Evolutionary conservation across 2,329 filamentous ascomycete species (phyloP), one percentile per base, ranked within the genome.

Genomic region (Trichoderma sp.): DNA sequence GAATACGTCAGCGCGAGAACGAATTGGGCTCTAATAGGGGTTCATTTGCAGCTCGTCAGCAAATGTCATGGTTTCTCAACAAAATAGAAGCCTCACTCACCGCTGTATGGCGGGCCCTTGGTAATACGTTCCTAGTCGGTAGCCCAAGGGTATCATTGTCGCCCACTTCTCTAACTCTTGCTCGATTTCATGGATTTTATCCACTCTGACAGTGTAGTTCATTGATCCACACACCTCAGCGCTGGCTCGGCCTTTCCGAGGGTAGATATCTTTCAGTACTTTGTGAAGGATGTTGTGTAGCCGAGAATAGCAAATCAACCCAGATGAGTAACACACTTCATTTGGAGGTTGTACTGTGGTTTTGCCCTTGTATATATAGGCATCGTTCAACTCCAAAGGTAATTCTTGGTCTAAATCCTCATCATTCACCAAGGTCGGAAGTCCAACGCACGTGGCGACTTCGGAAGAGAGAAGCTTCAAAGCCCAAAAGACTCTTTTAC

Each of bases 91-190:
- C 43, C 8, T 36, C 7, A 23, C 63, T 55, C 28, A 55, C 63
- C 63, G 28, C 13, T 36, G 63, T 9, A 66, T 47, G 32, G 63
- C 28, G 26, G 26, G 63, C 1, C 55, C 63, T 36, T 55, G 50
- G 30, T 66, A 66, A 50, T 66, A 66, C 28, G 47, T 66, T 13
- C 63, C 63, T 13, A 66, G 28, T 15, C 47, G 43, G n/a, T 66
- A 66, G 8, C 63, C 63, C 7, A 66, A 26, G 28, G 63, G 63
- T 55, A 66, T 66, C 23, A 8, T 30, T 9, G 53, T 55, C 2
- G 13, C 63, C 63, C 63, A 66, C 55, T 36, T 55, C 23, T 66
- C 63, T 4, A 66, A 11, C 3, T 66, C 63, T 15, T 30, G n/a
- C 20, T 66, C 63, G 50, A 66, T 66, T n/a, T 39, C 30, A 1